Percentiles rank a stretch among this genome's conserved stretches.
Conservation (phyloP, 331 rosid species). For the Cydonia oblonga region DNA sequence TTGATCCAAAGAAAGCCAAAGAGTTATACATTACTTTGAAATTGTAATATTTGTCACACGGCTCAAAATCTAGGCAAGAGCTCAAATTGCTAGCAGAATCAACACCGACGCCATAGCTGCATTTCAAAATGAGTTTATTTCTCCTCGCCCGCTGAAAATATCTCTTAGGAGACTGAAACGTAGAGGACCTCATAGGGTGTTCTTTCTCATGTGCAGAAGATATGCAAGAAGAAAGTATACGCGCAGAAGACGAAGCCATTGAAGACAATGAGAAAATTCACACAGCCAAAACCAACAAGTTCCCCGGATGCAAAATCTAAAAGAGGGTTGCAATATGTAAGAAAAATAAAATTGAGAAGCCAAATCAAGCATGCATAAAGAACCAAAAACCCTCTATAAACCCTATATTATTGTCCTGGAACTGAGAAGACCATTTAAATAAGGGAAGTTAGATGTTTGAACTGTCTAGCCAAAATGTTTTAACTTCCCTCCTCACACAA, state of each 20-base stretch:
- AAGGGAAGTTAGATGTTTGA: background rate
- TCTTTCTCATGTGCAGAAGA: background rate
- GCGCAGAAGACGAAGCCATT: constrained; percentile 13
- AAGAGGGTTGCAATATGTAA: background rate
- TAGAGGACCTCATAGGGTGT: background rate
- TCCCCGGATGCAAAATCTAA: background rate
- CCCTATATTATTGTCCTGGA: too few relatives aligned
- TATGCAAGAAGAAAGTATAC: background rate
- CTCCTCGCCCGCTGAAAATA: background rate
- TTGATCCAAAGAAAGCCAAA: constrained; percentile 5
- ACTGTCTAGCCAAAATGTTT: background rate
- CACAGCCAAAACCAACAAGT: background rate
- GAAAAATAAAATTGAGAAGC: background rate
- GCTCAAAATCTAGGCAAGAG: background rate
- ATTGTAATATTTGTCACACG: background rate
- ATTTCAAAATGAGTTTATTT: background rate
- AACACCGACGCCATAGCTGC: background rate
- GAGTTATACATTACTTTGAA: background rate
- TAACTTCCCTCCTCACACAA: background rate
- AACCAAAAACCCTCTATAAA: background rate
- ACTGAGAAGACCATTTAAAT: background rate
- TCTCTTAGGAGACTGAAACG: background rate
- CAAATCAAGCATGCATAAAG: background rate
- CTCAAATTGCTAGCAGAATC: background rate
- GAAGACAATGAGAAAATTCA: background rate